Conservation (phyloP, 1,284 basidiomycete genomes). For the Naganishia albida region DNA sequence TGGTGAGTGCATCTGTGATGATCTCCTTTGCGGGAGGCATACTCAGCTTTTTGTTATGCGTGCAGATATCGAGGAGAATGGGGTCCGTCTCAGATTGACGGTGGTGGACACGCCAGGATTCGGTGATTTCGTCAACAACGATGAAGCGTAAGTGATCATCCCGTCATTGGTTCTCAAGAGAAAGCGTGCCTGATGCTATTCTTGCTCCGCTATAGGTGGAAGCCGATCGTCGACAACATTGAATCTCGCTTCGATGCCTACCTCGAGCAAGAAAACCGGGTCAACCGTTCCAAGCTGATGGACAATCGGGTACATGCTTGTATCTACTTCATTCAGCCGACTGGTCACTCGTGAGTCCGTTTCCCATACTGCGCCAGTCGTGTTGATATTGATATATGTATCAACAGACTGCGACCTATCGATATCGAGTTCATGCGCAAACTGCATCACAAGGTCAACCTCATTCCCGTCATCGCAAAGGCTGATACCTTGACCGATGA, state of each 20-base stretch:
- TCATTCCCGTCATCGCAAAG: slow-evolving; percentile 88
- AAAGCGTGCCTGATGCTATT: not conserved
- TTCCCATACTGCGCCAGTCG: not conserved
- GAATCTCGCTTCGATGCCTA: slow-evolving; percentile 94
- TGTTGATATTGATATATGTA: not conserved
- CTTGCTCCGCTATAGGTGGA: slow-evolving; percentile 67
- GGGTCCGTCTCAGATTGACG: slow-evolving; percentile 89
- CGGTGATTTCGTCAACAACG: slow-evolving; percentile 93
- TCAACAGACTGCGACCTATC: slow-evolving; percentile 80
- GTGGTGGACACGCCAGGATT: slow-evolving; percentile 97
- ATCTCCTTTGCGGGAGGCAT: not conserved
- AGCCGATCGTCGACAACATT: slow-evolving; percentile 94
- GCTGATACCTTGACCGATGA: slow-evolving; percentile 93
- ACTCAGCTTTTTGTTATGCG: not conserved
- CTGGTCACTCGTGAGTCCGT: slow-evolving; percentile 83
- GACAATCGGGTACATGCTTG: slow-evolving; percentile 91
- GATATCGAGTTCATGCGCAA: slow-evolving; percentile 97
- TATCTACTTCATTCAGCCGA: slow-evolving; percentile 96
- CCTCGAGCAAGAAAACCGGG: slow-evolving; percentile 95
- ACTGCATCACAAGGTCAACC: slow-evolving; percentile 92
- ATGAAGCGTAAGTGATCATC: slow-evolving; percentile 70
- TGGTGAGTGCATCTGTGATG: slow-evolving; percentile 60
- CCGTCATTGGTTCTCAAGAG: not conserved
- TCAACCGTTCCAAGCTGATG: slow-evolving; percentile 81
- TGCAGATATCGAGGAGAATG: slow-evolving; percentile 92